A percentile compares a stretch with the other conserved stretches of the same genome.
Evolutionary conservation across 139 green algal species (phyloP).

Genomic region (Chlorella sp.): DNA sequence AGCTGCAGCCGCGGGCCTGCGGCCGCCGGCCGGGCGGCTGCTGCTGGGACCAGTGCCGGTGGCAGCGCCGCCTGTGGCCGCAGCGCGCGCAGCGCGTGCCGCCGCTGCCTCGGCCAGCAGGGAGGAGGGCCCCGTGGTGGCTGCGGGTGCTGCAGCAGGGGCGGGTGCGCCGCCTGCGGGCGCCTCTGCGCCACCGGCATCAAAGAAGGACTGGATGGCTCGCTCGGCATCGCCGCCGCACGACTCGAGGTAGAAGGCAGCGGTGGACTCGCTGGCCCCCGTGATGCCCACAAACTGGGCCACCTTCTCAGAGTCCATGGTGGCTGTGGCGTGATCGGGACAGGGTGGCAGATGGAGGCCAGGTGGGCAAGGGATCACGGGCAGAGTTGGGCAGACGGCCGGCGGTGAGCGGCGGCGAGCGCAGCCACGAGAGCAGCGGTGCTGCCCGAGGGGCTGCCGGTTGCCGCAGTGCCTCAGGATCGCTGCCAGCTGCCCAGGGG

Average conservation of each 20-base stretch:
- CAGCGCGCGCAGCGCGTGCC: slow-evolving; percentile 6
- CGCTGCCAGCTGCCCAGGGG: too few species aligned
- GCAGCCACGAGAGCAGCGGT: too few species aligned
- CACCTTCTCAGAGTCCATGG: slow-evolving; percentile 45
- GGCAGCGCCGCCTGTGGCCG: too few species aligned
- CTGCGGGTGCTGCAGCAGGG: neutral
- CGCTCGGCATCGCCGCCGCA: slow-evolving; percentile 41
- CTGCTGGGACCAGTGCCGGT: slow-evolving; percentile 6
- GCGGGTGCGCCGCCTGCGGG: neutral
- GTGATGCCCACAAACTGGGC: slow-evolving; percentile 62
- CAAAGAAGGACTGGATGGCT: slow-evolving; percentile 52
- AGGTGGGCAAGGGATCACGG: too few species aligned
- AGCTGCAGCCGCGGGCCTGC: neutral
- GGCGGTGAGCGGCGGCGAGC: too few species aligned
- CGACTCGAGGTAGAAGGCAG: slow-evolving; percentile 40
- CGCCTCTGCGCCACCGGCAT: slow-evolving; percentile 8
- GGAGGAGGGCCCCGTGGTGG: neutral
- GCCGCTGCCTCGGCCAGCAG: slow-evolving; percentile 20
- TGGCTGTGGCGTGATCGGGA: neutral
- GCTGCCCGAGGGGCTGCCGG: too few species aligned
- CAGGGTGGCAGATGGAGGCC: too few species aligned
- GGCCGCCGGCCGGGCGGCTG: neutral
- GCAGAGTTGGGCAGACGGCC: too few species aligned
- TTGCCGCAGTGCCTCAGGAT: too few species aligned
- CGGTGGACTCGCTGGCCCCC: slow-evolving; percentile 26